Base-by-base conservation (phyloP, 2,329 filamentous ascomycete genomes). In the Aureobasidium namibiae region DNA sequence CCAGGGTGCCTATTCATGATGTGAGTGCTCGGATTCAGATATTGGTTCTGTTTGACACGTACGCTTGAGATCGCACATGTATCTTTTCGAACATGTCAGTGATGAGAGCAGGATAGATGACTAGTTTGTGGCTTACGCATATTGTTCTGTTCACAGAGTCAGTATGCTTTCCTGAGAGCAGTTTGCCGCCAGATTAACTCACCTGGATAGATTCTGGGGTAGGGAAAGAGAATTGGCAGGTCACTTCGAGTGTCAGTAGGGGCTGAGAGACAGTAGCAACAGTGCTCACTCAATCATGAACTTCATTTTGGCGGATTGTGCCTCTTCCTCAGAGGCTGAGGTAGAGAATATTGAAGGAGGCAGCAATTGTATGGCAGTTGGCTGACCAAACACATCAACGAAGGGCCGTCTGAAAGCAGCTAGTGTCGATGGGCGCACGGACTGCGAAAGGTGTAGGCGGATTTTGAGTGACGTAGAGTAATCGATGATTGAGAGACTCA, bases 21-120 rank as follows among this genome's bases (percentile, higher is more conserved):
- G 21, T 59, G 42, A 46, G 34, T 42, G 24, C 39, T 5, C 33
- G 16, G 18, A n/a, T n/a, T 16, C n/a, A 33, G 21, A 44, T 13
- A 5, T 18, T 34, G 18, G 6, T 26, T 26, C 7, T 10, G 36
- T 45, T 7, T 26, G 23, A 14, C 31, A 34, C 69, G 62, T 67
- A 76, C 81, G 82, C 73, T 92, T 92, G 73, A 92, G 83, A 78
- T 90, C 88, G 71, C 86, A 89, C 88, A 92, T 92, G 76, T 92
- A 87, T 63, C 78, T 80, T 56, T 45, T 31, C 18, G 6, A 24
- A 49, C 48, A 36, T 33, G 31, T 52, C 33, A 52, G 46, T 14
- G 8, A 41, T 18, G 9, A 13, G 7, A 18, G 4, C 18, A 8
- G 7, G n/a, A 42, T 1, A 14, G 4, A 2, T 3, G 18, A 34